Conservation (phyloP, 1,284 basidiomycete species). For the Papiliotrema laurentii region DNA sequence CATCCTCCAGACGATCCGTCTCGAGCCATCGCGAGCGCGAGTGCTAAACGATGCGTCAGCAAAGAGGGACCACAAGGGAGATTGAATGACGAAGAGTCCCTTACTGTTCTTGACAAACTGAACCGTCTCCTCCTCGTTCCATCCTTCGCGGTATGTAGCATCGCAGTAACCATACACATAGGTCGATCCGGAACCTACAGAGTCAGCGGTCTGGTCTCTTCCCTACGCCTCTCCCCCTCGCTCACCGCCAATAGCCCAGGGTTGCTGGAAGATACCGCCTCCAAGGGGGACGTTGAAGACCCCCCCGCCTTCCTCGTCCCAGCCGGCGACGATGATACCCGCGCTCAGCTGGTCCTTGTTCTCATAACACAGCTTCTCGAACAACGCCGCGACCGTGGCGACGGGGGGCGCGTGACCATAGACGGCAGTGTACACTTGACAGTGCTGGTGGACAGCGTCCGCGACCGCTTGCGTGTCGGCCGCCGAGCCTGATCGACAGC, state of each 20-base stretch:
- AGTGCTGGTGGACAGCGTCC: slow-evolving; percentile 81
- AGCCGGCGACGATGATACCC: slow-evolving; percentile 97
- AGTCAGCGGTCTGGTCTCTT: slow-evolving; percentile 7
- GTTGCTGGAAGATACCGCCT: slow-evolving; percentile 87
- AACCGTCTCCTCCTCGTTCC: slow-evolving; percentile 84
- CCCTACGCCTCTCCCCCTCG: slow-evolving; percentile 5
- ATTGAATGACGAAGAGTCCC: slow-evolving; percentile 42
- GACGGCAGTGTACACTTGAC: slow-evolving; percentile 70
- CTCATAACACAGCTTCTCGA: slow-evolving; percentile 87
- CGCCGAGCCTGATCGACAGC: slow-evolving; percentile 95
- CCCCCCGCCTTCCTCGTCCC: slow-evolving; percentile 91
- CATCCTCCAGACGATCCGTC: slow-evolving; percentile 98
- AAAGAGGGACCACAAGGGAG: background rate
- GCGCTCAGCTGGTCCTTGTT: slow-evolving; percentile 88
- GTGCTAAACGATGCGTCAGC: slow-evolving; percentile 59
- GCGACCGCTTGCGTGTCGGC: slow-evolving; percentile 98
- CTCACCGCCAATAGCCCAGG: slow-evolving; percentile 92
- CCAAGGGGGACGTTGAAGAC: slow-evolving; percentile 96
- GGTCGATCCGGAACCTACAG: slow-evolving; percentile 85
- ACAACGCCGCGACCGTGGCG: slow-evolving; percentile 72
- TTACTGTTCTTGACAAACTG: slow-evolving; percentile 93
- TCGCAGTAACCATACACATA: slow-evolving; percentile 99
- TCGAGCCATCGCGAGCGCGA: slow-evolving; percentile 92
- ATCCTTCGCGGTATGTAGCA: slow-evolving; percentile 93
- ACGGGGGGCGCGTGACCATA: slow-evolving; percentile 70